Evolutionary conservation across 495 filamentous ascomycete genomes (phyloP).

Genomic region (Bacidia gigantensis): DNA sequence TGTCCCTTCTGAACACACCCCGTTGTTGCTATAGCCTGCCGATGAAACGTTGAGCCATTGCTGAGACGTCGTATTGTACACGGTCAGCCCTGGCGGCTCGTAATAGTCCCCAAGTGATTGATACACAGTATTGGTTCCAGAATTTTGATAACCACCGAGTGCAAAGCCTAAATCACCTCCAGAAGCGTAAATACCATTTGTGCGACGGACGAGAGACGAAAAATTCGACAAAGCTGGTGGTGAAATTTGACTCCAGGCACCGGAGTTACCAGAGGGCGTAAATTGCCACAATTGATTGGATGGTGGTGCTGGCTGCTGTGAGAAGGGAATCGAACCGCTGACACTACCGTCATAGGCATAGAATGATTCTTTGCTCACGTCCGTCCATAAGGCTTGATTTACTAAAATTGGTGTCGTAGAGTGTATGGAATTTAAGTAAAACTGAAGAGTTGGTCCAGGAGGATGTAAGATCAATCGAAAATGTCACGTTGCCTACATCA

Average conservation of each 20-base stretch:
- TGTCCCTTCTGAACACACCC: constrained; percentile 20
- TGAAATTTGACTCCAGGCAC: constrained; percentile 22
- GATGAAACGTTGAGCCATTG: constrained; percentile 23
- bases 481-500: constrained; percentile 12
- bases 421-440: neutral
- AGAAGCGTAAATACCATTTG: constrained; percentile 20
- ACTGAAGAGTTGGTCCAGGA: constrained; percentile 14
- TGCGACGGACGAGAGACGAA: constrained; percentile 13
- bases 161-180: constrained; percentile 19
- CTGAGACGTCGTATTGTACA: constrained; percentile 23
- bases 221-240: constrained; percentile 20
- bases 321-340: neutral
- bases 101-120: constrained; percentile 2
- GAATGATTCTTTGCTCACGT: neutral
- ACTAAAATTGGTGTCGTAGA: neutral
- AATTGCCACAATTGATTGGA: constrained; percentile 22
- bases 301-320: constrained; percentile 10
- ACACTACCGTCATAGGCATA: constrained; percentile 2
- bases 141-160: constrained; percentile 14
- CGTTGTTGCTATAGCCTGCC: constrained; percentile 16
- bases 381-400: neutral
- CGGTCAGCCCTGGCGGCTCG: constrained; percentile 17
- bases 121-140: constrained; percentile 12
- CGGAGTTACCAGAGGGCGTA: constrained; percentile 24
- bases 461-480: constrained; percentile 27